phyloP scores from a whole-genome alignment of 164 flowering plant genomes.

The Berberis thunbergii region DNA sequence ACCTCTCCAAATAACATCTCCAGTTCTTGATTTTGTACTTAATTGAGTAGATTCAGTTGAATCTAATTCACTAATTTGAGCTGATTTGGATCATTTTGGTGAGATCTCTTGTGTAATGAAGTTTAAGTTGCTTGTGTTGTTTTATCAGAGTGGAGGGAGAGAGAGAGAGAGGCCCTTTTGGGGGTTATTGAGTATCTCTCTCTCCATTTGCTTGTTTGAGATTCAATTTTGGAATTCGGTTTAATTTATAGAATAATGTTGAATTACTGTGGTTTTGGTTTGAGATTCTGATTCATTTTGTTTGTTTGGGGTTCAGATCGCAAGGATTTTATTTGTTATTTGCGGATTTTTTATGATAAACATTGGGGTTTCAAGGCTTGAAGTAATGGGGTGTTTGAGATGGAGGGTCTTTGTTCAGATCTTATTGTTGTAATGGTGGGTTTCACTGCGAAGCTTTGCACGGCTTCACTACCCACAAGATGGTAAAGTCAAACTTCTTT shows the following conservation, averaged over 20 bases:
- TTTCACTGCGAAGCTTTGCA: conserved; percentile 16
- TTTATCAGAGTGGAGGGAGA: too few species aligned
- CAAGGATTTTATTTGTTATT: neutral
- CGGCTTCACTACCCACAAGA: conserved; percentile 51
- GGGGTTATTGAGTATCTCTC: too few species aligned
- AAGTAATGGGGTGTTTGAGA: conserved; percentile 19
- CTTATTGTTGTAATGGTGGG: conserved; percentile 28
- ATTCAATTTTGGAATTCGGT: too few species aligned
- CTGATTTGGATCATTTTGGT: too few species aligned
- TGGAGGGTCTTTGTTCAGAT: conserved; percentile 30
- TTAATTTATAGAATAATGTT: neutral
- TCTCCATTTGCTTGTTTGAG: too few species aligned
- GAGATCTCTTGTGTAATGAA: too few species aligned
- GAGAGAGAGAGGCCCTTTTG: too few species aligned
- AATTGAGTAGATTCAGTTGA: too few species aligned
- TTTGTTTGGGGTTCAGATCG: conserved; percentile 3
- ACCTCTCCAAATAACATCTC: too few species aligned
- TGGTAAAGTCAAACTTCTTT: conserved; percentile 27
- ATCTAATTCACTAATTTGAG: too few species aligned
- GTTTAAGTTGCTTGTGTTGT: too few species aligned
- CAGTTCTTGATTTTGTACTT: too few species aligned
- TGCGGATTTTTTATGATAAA: conserved; percentile 1
- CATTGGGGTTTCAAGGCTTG: conserved; percentile 19
- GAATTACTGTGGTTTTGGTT: neutral
- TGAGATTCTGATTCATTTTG: conserved; percentile 1